Conservation (phyloP, 2,329 filamentous ascomycete genomes). For the Ophidiomyces ophidiicola region DNA sequence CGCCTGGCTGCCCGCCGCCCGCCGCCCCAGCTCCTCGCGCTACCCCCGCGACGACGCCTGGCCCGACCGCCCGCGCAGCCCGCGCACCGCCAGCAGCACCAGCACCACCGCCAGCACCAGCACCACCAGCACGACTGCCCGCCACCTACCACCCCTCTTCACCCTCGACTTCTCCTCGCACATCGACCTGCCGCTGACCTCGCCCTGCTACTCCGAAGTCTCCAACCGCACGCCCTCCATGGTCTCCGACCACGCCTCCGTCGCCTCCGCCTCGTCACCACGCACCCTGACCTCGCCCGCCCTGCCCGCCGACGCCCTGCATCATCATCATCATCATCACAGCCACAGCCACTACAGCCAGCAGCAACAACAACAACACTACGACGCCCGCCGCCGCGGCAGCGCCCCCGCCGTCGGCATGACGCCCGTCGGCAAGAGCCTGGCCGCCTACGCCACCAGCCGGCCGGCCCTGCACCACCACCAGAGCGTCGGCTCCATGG, state of each 20-base stretch:
- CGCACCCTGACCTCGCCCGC: conserved; percentile 33
- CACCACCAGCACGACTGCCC: too few species aligned
- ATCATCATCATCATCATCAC: too few species aligned
- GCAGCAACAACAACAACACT: too few species aligned
- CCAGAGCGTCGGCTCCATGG: not conserved
- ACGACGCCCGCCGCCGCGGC: conserved; percentile 25
- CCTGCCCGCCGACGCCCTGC: too few species aligned
- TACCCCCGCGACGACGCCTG: not conserved
- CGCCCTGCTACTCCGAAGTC: conserved; percentile 51
- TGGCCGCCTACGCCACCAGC: not conserved
- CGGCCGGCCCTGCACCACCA: too few species aligned
- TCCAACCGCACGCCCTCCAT: conserved; percentile 53
- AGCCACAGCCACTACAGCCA: too few species aligned
- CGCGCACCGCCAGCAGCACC: too few species aligned
- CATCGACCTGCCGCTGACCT: conserved; percentile 43
- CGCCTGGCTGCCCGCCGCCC: conserved; percentile 3
- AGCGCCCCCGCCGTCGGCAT: conserved; percentile 20
- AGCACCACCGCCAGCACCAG: not conserved
- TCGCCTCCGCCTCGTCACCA: conserved; percentile 51
- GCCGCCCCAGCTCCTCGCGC: not conserved
- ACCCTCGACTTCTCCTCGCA: conserved; percentile 3
- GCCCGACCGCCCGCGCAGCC: not conserved
- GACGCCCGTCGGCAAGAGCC: not conserved
- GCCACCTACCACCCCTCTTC: conserved; percentile 9
- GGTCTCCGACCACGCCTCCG: conserved; percentile 56